Base-by-base conservation (phyloP, 768 basidiomycete species). In the Serendipita indica region DNA sequence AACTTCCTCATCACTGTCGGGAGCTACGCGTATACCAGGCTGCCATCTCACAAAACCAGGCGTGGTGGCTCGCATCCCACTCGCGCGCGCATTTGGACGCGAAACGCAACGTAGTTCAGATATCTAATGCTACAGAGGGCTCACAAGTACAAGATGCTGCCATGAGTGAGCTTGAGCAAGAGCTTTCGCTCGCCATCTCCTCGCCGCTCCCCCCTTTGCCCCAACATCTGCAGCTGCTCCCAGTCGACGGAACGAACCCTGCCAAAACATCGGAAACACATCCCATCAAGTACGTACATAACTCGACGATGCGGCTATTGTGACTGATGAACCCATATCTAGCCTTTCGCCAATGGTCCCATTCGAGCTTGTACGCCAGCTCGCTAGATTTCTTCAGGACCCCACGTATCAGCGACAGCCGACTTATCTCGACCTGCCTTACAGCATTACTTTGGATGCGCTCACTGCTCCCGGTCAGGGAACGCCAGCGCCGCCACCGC, bases 261-360 rank as follows among this genome's bases (percentile, higher is more conserved):
- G 60, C 83, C 60, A 90, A 87, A 66, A 90, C 87, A 0, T 89
- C 86, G 2, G 74, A 78, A 22, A 78, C 84, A 0, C 89, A 90
- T 69, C 89, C 89, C 4, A 86, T 93, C 67, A 88, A 89, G 86
- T 87, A 62, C 57, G 39, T 43, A 18, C 52, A 16, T 57, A 18
- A 27, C 32, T 45, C 39, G 34, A 33, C 33, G 33, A 33, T 18
- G 5, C 49, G 22, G 12, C 32, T 27, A 10, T n/a, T 54, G 12
- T 10, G 27, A 41, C 60, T 34, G 12, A 33, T 14, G 18, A 32
- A 28, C 37, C n/a, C 20, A 37, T 45, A 32, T 25, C 33, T 64
- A 82, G 81, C 64, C 81, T 86, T 62, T 86, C 85, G 0, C 70
- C 72, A 56, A 72, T 88, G 28, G 73, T 88, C 63, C 82, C 85